Conservation (phyloP, 371 early-diverging fungal species). For the Syncephalastrum racemosum region DNA sequence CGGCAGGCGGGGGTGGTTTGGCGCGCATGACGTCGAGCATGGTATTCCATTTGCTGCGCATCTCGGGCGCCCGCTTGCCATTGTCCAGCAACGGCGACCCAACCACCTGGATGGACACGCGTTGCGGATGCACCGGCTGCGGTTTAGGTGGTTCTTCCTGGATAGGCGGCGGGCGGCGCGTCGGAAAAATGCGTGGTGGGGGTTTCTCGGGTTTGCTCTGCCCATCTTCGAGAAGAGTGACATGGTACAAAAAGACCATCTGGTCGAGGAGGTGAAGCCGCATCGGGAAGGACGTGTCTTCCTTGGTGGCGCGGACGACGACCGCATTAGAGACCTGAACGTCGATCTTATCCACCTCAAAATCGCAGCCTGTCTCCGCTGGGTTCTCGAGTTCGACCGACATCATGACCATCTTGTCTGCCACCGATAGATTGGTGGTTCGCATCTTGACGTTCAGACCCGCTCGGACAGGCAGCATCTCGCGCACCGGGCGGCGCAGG, state of each 20-base stretch:
- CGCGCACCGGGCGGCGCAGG: constrained; percentile 49
- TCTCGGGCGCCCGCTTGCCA: constrained; percentile 47
- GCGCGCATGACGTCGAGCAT: constrained; percentile 61
- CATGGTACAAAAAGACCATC: constrained; percentile 61
- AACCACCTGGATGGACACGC: constrained; percentile 61
- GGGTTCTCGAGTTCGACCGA: constrained; percentile 70
- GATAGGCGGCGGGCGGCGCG: constrained; percentile 27
- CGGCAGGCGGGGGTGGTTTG: constrained; percentile 36
- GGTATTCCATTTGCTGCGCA: constrained; percentile 71
- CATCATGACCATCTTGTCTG: constrained; percentile 70
- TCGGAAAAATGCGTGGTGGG: constrained; percentile 38
- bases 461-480: constrained; percentile 53
- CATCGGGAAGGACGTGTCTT: constrained; percentile 41
- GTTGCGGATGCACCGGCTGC: constrained; percentile 39
- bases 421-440: constrained; percentile 63
- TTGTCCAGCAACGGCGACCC: constrained; percentile 54
- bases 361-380: constrained; percentile 54
- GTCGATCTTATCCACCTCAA: constrained; percentile 53
- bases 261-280: constrained; percentile 53
- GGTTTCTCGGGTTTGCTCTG: constrained; percentile 36
- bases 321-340: constrained; percentile 63
- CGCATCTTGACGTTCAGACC: constrained; percentile 64
- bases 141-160: constrained; percentile 13
- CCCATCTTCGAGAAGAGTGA: constrained; percentile 61
- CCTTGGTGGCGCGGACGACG: constrained; percentile 19